phyloP scores from a whole-genome alignment of 2,329 filamentous ascomycete genomes.

The Diplodia mutila region DNA sequence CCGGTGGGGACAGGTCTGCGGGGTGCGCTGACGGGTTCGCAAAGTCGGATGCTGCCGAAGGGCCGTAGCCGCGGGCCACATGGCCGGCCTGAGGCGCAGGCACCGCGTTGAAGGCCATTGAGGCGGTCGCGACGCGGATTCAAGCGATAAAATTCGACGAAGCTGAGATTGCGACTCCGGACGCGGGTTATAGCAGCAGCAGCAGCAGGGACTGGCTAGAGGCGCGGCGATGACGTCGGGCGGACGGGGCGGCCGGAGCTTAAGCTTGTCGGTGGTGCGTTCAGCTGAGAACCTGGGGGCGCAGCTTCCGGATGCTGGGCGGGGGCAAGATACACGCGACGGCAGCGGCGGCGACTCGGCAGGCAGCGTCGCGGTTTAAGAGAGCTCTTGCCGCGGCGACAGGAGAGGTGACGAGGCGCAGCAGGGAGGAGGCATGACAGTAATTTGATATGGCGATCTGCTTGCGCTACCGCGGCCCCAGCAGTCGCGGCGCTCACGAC shows the following conservation, averaged over 20 bases:
- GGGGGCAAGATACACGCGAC: slow-evolving; percentile 17
- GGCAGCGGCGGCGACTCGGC: slow-evolving; percentile 7
- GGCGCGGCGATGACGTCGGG: slow-evolving; percentile 16
- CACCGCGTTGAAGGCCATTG: slow-evolving; percentile 42
- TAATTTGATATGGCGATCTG: slow-evolving; percentile 25
- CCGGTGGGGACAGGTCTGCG: slow-evolving; percentile 39
- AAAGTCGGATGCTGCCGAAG: slow-evolving; percentile 41
- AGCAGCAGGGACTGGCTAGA: background rate
- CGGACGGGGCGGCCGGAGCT: slow-evolving; percentile 13
- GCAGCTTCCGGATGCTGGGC: slow-evolving; percentile 4
- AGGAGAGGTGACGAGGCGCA: slow-evolving; percentile 19
- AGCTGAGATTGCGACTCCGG: background rate
- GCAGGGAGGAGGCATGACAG: slow-evolving; percentile 22
- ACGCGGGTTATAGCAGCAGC: slow-evolving; percentile 12
- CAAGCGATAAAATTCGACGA: background rate
- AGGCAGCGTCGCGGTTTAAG: slow-evolving; percentile 14
- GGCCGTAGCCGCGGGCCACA: slow-evolving; percentile 34
- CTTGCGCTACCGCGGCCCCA: slow-evolving; percentile 17
- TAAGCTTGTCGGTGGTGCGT: slow-evolving; percentile 12
- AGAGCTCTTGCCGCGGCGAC: background rate
- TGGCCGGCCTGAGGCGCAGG: slow-evolving; percentile 23
- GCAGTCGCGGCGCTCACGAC: background rate
- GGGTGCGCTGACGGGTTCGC: slow-evolving; percentile 41
- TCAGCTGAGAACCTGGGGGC: slow-evolving; percentile 1
- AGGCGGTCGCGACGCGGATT: background rate